Conservation (phyloP, 2,329 filamentous ascomycete species). For the Cytospora piceicola region DNA sequence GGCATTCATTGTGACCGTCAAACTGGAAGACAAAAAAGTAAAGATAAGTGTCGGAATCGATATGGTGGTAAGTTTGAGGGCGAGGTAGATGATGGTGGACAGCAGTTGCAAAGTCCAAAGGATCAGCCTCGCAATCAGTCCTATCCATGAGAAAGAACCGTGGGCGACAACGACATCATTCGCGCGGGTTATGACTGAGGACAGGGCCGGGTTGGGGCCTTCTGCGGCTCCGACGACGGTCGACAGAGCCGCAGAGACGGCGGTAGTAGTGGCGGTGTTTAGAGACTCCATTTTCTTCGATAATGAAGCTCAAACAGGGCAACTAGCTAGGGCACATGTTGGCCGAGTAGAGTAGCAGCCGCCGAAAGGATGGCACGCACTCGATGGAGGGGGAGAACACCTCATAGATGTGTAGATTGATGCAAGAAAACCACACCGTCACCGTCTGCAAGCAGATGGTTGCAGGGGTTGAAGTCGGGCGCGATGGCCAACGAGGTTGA, state of each 20-base stretch:
- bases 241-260: constrained; percentile 18
- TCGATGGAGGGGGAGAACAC: constrained; percentile 14
- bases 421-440: neutral
- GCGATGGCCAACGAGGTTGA: neutral
- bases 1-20: constrained; percentile 98
- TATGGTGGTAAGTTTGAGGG: constrained; percentile 83
- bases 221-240: constrained; percentile 33
- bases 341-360: constrained; percentile 29
- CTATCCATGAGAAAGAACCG: constrained; percentile 58
- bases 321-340: constrained; percentile 31
- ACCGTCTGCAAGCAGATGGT: neutral
- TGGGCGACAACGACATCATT: constrained; percentile 44
- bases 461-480: neutral
- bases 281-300: constrained; percentile 29
- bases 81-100: constrained; percentile 71
- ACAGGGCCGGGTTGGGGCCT: constrained; percentile 39
- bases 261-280: constrained; percentile 19
- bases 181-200: constrained; percentile 46
- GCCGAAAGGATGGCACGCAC: constrained; percentile 29
- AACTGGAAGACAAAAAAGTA: constrained; percentile 84
- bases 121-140: constrained; percentile 59
- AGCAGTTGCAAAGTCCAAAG: constrained; percentile 58
- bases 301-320: constrained; percentile 24
- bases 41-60: constrained; percentile 89
- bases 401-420: constrained; percentile 22